These are phyloP conservation scores for Tricholoma matsutake DNA, from an alignment of 768 basidiomycete species.

Conservation along the genomic window DNA sequence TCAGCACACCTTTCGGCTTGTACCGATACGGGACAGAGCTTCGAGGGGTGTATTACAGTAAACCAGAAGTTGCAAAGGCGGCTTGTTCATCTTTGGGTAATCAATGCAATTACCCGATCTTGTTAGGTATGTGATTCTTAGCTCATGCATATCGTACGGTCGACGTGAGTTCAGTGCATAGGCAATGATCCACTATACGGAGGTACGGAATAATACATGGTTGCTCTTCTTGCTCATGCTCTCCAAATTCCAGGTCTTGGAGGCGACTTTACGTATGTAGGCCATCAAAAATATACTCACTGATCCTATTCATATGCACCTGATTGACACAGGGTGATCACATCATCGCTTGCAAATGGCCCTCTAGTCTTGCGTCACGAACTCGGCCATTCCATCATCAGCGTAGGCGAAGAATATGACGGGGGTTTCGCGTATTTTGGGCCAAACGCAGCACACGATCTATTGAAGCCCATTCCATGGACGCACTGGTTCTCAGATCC, in stretches of 20 bases:
- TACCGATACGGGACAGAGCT: conserved; percentile 79
- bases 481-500: conserved; percentile 60
- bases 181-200: conserved; percentile 80
- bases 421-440: conserved; percentile 75
- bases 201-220: conserved; percentile 38
- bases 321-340: conserved; percentile 53
- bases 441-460: conserved; percentile 53
- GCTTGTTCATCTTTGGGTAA: conserved; percentile 63
- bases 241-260: conserved; percentile 55
- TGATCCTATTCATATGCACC: not conserved
- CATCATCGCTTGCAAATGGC: conserved; percentile 70
- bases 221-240: not conserved
- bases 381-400: conserved; percentile 76
- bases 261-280: conserved; percentile 70
- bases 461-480: conserved; percentile 53
- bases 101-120: conserved; percentile 72
- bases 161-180: conserved; percentile 20
- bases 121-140: conserved; percentile 48
- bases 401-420: conserved; percentile 82
- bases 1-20: conserved; percentile 70
- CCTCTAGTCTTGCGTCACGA: conserved; percentile 76
- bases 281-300: not conserved
- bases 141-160: conserved; percentile 5
- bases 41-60: conserved; percentile 66
- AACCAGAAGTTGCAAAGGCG: conserved; percentile 63